These are phyloP conservation scores for Cucurbita ficifolia DNA, from an alignment of 306 rosid species.

Conservation along the genomic window DNA sequence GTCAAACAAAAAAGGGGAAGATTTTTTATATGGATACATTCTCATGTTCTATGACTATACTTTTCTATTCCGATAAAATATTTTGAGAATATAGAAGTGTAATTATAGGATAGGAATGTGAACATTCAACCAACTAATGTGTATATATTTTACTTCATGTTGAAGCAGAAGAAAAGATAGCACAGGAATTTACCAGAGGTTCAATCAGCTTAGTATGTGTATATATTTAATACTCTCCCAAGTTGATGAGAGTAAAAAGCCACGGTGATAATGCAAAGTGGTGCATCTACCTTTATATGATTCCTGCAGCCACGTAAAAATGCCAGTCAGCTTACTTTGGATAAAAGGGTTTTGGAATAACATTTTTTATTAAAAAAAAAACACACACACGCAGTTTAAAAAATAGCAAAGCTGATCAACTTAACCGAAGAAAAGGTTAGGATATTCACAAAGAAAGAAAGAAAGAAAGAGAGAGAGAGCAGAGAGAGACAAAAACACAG, in stretches of 20 bases:
- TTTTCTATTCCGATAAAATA: background rate
- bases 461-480: slow-evolving; percentile 13
- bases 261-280: slow-evolving; percentile 4
- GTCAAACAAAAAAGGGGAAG: background rate
- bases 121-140: background rate
- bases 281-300: slow-evolving; percentile 11
- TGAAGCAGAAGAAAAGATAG: background rate
- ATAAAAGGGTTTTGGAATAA: slow-evolving; percentile 1
- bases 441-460: slow-evolving; percentile 27
- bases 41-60: background rate
- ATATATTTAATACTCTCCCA: background rate
- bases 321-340: slow-evolving; percentile 7
- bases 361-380: too few species aligned
- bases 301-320: slow-evolving; percentile 10
- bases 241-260: background rate
- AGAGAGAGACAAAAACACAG: slow-evolving; percentile 13
- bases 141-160: too few species aligned
- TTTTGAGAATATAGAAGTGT: background rate
- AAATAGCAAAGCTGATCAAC: slow-evolving; percentile 11
- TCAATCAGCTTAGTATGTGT: background rate
- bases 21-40: background rate
- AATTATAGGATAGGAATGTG: background rate
- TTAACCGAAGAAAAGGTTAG: slow-evolving; percentile 21
- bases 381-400: background rate
- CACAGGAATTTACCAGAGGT: background rate